Evolutionary conservation across 2,329 filamentous ascomycete species (phyloP).

Genomic region (Sporothrix dimorphospora): DNA sequence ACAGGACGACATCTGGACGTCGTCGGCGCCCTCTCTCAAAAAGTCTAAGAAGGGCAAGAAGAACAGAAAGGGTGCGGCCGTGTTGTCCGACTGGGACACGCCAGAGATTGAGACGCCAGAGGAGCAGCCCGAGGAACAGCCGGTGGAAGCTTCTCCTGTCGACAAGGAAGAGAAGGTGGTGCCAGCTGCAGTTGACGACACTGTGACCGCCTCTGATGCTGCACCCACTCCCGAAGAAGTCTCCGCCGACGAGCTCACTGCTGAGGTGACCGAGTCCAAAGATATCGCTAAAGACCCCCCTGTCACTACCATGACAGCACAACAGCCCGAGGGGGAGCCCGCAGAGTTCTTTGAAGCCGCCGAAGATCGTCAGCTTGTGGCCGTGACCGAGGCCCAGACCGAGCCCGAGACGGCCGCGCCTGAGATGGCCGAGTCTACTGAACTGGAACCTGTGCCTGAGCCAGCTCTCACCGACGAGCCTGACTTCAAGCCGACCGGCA

Average conservation of each 20-base stretch:
- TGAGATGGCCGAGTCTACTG: too few relatives aligned
- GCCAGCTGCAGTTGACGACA: background rate
- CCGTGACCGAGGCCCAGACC: background rate
- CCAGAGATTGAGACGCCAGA: background rate
- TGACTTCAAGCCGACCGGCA: background rate
- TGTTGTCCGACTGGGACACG: background rate
- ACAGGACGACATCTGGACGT: background rate
- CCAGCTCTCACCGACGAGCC: background rate
- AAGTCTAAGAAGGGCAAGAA: constrained; percentile 43
- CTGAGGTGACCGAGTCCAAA: background rate
- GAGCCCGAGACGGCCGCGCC: background rate
- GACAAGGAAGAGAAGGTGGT: background rate
- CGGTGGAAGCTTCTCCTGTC: background rate
- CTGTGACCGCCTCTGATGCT: background rate
- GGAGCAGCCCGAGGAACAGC: background rate
- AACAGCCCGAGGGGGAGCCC: background rate
- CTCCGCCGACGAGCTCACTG: background rate
- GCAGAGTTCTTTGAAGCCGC: background rate
- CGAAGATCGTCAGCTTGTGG: background rate
- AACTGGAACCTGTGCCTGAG: background rate
- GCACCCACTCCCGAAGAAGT: background rate
- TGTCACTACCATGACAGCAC: background rate
- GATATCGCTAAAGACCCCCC: background rate
- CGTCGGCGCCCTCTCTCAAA: constrained; percentile 33
- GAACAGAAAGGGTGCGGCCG: constrained; percentile 3